A percentile compares a stretch with the other conserved stretches of the same genome.
These are phyloP conservation scores for Cercospora brassicicola DNA, from an alignment of 2,329 filamentous ascomycete species.

Conservation along the genomic window DNA sequence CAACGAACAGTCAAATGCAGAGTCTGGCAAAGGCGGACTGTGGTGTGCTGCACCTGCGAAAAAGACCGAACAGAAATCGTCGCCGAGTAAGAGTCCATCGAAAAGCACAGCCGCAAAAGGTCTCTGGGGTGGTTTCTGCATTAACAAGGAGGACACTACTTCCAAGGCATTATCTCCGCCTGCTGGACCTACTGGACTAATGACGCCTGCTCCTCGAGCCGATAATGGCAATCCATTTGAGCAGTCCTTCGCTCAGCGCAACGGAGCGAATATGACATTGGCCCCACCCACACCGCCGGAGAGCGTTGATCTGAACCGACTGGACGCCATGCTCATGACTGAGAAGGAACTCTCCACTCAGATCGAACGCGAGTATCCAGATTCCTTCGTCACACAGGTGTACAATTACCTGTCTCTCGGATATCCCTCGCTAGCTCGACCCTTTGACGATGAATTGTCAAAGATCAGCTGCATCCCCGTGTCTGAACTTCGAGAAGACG, in stretches of 20 bases:
- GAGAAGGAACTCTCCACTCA: slow-evolving; percentile 45
- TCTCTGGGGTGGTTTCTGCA: slow-evolving; percentile 75
- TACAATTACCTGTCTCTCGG: slow-evolving; percentile 96
- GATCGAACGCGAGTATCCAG: slow-evolving; percentile 69
- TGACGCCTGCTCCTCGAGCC: slow-evolving; percentile 47
- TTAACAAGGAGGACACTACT: slow-evolving; percentile 41
- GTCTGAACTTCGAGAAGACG: slow-evolving; percentile 69
- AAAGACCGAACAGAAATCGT: slow-evolving; percentile 9
- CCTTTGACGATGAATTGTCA: slow-evolving; percentile 80
- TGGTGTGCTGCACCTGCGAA: slow-evolving; percentile 49
- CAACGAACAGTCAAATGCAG: slow-evolving; percentile 47
- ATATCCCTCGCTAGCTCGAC: slow-evolving; percentile 79
- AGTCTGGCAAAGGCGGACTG: slow-evolving; percentile 54
- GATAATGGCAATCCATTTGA: slow-evolving; percentile 44
- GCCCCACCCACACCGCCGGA: slow-evolving; percentile 34
- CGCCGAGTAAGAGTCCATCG: slow-evolving; percentile 17
- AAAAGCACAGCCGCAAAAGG: slow-evolving; percentile 45
- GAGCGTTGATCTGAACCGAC: slow-evolving; percentile 29
- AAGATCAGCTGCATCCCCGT: slow-evolving; percentile 73
- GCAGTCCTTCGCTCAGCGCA: slow-evolving; percentile 31
- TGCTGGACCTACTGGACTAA: slow-evolving; percentile 50
- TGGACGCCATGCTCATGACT: slow-evolving; percentile 45
- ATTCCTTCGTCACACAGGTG: slow-evolving; percentile 87
- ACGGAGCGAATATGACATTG: slow-evolving; percentile 21
- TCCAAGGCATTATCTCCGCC: slow-evolving; percentile 38